Evolutionary conservation across 1,139 yeast species (phyloP).

Genomic region (Pichiaceae sp.): DNA sequence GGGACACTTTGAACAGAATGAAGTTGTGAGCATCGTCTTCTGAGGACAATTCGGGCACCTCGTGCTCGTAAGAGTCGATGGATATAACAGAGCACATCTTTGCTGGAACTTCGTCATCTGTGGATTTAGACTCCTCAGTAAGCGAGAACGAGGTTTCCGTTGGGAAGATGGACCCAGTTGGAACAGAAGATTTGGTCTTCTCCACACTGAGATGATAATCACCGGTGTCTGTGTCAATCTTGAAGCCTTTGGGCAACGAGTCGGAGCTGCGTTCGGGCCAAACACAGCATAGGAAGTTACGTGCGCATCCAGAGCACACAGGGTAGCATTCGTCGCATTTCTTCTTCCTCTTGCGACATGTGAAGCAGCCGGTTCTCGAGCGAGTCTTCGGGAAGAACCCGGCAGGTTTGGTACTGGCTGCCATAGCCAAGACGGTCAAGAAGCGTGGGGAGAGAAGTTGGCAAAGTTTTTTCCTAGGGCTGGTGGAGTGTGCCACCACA

Average conservation of each 20-base stretch:
- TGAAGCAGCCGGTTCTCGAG: conserved; percentile 36
- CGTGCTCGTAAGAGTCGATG: conserved; percentile 15
- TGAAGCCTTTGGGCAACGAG: conserved; percentile 26
- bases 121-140: not conserved
- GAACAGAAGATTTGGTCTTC: not conserved
- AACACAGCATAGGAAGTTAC: conserved; percentile 31
- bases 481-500: no score
- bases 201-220: not conserved
- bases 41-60: not conserved
- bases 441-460: no score
- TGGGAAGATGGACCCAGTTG: no score
- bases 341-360: conserved; percentile 41
- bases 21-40: not conserved
- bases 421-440: no score
- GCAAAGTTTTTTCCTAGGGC: no score
- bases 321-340: conserved; percentile 39
- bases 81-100: conserved; percentile 19
- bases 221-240: conserved; percentile 7
- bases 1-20: not conserved
- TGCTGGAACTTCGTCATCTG: conserved; percentile 15
- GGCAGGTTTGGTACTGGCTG: not conserved
- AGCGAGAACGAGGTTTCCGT: no score
- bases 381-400: conserved; percentile 21
- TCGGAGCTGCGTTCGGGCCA: conserved; percentile 30
- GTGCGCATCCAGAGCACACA: conserved; percentile 30